phyloP scores from a whole-genome alignment of 306 rosid species.

The Pterocarpus macrocarpus region DNA sequence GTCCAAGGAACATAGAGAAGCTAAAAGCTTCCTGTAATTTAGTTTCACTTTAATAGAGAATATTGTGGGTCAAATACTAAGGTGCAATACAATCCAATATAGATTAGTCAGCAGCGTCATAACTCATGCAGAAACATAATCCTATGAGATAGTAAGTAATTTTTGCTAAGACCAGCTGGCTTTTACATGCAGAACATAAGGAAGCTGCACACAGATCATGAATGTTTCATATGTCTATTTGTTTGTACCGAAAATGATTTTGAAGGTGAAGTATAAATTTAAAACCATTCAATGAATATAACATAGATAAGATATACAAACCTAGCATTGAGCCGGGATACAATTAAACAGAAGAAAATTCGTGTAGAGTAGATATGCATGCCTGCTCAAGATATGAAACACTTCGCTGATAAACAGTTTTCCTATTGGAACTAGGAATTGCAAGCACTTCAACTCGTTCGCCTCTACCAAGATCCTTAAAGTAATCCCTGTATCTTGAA shows the following conservation, averaged over 20 bases:
- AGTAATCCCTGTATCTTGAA: slow-evolving; percentile 81
- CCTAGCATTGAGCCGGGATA: not conserved
- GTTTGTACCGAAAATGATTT: slow-evolving; percentile 16
- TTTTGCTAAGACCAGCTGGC: not conserved
- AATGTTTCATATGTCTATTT: slow-evolving; percentile 25
- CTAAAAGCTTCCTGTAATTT: not conserved
- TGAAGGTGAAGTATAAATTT: slow-evolving; percentile 21
- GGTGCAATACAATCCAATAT: slow-evolving; percentile 20
- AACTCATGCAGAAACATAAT: slow-evolving; percentile 22
- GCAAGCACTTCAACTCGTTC: slow-evolving; percentile 94
- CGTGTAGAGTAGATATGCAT: slow-evolving; percentile 31
- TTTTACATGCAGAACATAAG: slow-evolving; percentile 8
- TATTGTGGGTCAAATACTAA: not conserved
- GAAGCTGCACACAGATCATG: not conserved
- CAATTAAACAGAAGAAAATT: slow-evolving; percentile 6
- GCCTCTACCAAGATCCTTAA: slow-evolving; percentile 84
- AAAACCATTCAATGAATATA: slow-evolving; percentile 32
- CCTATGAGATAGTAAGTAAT: slow-evolving; percentile 1
- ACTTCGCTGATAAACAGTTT: slow-evolving; percentile 62
- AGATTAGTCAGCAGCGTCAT: slow-evolving; percentile 17
- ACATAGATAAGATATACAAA: slow-evolving; percentile 35
- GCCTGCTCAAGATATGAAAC: slow-evolving; percentile 89
- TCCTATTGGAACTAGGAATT: slow-evolving; percentile 70
- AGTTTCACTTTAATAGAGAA: slow-evolving; percentile 18
- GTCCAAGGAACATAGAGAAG: slow-evolving; percentile 27